Evolutionary conservation across 441 rosid species (phyloP).

Genomic region (Eruca vesicaria): DNA sequence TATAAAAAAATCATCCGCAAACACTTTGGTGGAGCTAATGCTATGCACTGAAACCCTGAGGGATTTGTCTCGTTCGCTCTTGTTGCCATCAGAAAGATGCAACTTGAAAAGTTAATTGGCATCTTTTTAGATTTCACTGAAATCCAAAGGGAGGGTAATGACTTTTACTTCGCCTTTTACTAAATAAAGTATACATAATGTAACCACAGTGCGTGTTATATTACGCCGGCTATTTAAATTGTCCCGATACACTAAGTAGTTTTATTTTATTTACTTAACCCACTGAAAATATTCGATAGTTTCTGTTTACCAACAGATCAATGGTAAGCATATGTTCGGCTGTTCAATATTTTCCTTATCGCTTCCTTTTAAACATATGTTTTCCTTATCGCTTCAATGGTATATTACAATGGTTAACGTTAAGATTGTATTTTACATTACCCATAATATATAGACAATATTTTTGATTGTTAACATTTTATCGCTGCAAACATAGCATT

Average conservation of each 20-base stretch:
- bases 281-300: background rate
- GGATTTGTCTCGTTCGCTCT: constrained; percentile 28
- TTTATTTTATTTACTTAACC: background rate
- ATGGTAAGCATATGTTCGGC: background rate
- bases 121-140: constrained; percentile 17
- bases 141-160: constrained; percentile 20
- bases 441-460: background rate
- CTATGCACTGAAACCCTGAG: constrained; percentile 28
- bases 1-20: background rate
- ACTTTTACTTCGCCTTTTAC: constrained; percentile 5
- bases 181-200: background rate
- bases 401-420: background rate
- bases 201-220: background rate
- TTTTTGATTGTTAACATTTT: background rate
- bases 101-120: constrained; percentile 13
- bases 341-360: background rate
- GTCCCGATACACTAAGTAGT: too few relatives aligned
- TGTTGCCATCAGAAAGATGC: constrained; percentile 27
- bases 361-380: background rate
- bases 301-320: background rate
- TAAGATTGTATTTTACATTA: background rate
- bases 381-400: background rate
- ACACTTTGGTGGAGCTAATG: constrained; percentile 13
- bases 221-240: background rate
- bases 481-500: background rate